Evolutionary conservation across 1,139 yeast genomes (phyloP).

Genomic region (Arxiozyma heterogenica): DNA sequence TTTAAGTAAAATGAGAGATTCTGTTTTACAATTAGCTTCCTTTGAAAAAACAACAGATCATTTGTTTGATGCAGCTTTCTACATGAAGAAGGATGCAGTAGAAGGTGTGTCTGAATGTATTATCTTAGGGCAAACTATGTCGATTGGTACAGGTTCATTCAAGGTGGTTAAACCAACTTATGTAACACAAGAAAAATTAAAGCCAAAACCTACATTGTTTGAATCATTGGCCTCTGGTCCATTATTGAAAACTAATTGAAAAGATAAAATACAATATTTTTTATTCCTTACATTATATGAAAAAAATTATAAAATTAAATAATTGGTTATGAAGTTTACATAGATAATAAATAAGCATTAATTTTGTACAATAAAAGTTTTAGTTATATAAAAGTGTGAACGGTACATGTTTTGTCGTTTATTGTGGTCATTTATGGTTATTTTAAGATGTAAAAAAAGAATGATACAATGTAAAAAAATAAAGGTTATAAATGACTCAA

Average conservation of each 20-base stretch:
- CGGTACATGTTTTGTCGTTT: background rate
- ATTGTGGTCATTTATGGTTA: too few species aligned
- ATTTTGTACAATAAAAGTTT: background rate
- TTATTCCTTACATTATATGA: background rate
- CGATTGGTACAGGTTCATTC: conserved; percentile 95
- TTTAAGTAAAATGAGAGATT: conserved; percentile 95
- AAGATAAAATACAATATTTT: background rate
- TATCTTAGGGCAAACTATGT: conserved; percentile 95
- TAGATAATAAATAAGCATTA: background rate
- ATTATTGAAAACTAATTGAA: background rate
- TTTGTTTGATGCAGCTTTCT: conserved; percentile 94
- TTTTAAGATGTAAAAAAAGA: too few species aligned
- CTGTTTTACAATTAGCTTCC: conserved; percentile 91
- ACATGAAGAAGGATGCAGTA: conserved; percentile 88
- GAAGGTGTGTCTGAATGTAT: conserved; percentile 99
- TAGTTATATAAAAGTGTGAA: too few species aligned
- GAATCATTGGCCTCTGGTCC: conserved; percentile 30
- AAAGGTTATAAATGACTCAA: background rate
- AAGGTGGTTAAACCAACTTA: conserved; percentile 60
- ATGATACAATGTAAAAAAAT: too few species aligned
- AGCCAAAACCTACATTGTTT: conserved; percentile 49
- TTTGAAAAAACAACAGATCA: conserved; percentile 98
- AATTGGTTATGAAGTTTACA: too few species aligned
- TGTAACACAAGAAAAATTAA: conserved; percentile 38
- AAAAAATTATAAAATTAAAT: too few species aligned